Conservation (phyloP, 176 grass and related monocot genomes). For the Oryza nivara region DNA sequence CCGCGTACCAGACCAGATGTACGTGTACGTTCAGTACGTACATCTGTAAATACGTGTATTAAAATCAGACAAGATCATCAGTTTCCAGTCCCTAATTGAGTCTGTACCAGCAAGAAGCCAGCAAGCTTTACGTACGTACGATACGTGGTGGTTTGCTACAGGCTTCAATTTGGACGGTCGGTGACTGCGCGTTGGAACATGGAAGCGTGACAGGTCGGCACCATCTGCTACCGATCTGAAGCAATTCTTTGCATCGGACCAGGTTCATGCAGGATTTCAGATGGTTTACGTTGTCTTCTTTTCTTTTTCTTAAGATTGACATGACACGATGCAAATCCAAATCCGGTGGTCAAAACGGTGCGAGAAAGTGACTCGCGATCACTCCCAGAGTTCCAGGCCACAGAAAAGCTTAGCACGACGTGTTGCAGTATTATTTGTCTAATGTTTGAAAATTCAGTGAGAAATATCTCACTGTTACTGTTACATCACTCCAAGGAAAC, state of each 20-base stretch:
- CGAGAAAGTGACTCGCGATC: neutral
- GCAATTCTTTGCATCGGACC: neutral
- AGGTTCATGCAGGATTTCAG: neutral
- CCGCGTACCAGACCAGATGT: neutral
- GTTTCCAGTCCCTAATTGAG: neutral
- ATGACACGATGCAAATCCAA: neutral
- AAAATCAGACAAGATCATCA: neutral
- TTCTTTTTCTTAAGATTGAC: neutral
- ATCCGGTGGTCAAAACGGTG: neutral
- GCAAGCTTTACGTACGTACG: neutral
- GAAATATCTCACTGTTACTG: neutral
- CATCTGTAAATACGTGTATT: neutral
- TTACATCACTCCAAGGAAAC: neutral
- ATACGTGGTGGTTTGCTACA: neutral
- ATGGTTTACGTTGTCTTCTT: neutral
- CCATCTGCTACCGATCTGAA: neutral
- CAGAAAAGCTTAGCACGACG: neutral
- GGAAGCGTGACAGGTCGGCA: constrained; percentile 3
- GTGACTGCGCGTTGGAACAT: constrained; percentile 12
- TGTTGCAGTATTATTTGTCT: neutral
- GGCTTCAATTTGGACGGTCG: neutral
- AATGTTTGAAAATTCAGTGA: neutral
- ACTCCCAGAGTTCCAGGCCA: neutral
- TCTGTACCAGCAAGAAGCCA: neutral
- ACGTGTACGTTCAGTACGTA: neutral